Percentiles rank a stretch among this genome's conserved stretches.
Conservation (phyloP, 108 stramenopile species). For the Skeletonema menzelii region DNA sequence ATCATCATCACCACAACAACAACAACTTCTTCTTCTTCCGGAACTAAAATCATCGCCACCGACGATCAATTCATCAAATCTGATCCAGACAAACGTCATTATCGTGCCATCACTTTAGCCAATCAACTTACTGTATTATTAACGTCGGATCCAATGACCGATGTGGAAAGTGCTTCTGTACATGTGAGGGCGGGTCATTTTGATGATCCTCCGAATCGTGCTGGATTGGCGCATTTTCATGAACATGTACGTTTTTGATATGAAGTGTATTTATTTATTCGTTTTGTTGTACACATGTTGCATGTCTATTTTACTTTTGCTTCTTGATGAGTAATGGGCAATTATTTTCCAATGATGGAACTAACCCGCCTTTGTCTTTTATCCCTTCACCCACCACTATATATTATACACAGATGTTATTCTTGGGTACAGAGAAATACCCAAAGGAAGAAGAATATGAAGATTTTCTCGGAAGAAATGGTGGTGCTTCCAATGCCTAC, state of each 20-base stretch:
- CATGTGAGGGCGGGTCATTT: constrained; percentile 90
- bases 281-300: neutral
- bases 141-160: constrained; percentile 56
- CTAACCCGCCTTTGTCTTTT: neutral
- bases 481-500: constrained; percentile 95
- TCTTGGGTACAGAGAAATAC: constrained; percentile 95
- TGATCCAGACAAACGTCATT: constrained; percentile 61
- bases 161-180: constrained; percentile 76
- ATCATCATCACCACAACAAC: constrained; percentile 8
- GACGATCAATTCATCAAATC: constrained; percentile 72
- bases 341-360: no score
- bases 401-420: no score
- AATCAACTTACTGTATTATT: constrained; percentile 73
- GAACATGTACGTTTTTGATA: constrained; percentile 80
- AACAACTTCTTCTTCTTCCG: no score
- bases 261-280: constrained; percentile 26
- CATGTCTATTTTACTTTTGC: neutral
- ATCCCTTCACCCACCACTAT: neutral
- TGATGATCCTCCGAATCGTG: constrained; percentile 61
- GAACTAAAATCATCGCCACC: constrained; percentile 48
- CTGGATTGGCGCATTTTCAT: constrained; percentile 83
- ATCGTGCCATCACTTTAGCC: constrained; percentile 64
- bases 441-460: constrained; percentile 91
- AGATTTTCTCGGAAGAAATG: constrained; percentile 79
- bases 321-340: no score